Conservation (phyloP, 352 stramenopile species). For the Pythium brassicae region DNA sequence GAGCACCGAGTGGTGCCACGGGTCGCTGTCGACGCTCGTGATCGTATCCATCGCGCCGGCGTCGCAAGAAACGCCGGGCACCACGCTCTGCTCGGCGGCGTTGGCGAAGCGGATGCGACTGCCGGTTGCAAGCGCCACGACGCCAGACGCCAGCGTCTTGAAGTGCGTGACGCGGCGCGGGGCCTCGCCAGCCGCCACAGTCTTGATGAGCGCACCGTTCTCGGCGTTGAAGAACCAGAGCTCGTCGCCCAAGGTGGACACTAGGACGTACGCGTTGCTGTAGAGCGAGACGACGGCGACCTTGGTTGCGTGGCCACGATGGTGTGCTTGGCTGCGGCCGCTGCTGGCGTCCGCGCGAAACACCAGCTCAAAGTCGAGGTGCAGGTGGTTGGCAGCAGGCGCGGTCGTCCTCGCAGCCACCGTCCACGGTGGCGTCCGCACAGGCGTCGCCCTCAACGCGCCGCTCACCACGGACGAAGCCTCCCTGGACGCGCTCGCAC, state of each 20-base stretch:
- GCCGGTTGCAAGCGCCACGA: conserved; percentile 19
- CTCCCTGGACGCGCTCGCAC: background rate
- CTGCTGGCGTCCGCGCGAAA: conserved; percentile 2
- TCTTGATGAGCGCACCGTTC: conserved; percentile 14
- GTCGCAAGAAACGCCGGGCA: conserved; percentile 18
- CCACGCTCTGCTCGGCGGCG: conserved; percentile 10
- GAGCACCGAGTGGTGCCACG: conserved; percentile 22
- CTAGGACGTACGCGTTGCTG: conserved; percentile 13
- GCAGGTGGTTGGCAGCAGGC: conserved; percentile 7
- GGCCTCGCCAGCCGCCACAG: background rate
- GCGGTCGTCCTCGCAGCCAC: background rate
- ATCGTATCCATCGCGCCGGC: conserved; percentile 21
- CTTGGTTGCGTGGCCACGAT: conserved; percentile 1
- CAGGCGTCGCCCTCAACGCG: background rate
- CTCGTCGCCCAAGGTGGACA: background rate
- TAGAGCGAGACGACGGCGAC: conserved; percentile 12
- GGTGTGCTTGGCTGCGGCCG: background rate
- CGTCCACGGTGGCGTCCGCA: background rate
- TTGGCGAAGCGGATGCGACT: conserved; percentile 31
- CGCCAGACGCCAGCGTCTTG: conserved; percentile 14
- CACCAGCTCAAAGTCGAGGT: conserved; percentile 15
- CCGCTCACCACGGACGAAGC: background rate
- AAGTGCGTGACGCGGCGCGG: conserved; percentile 13
- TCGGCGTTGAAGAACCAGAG: conserved; percentile 16
- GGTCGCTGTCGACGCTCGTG: conserved; percentile 26